These are phyloP conservation scores for Inga oerstediana DNA, from an alignment of 306 rosid genomes.

Conservation along the genomic window DNA sequence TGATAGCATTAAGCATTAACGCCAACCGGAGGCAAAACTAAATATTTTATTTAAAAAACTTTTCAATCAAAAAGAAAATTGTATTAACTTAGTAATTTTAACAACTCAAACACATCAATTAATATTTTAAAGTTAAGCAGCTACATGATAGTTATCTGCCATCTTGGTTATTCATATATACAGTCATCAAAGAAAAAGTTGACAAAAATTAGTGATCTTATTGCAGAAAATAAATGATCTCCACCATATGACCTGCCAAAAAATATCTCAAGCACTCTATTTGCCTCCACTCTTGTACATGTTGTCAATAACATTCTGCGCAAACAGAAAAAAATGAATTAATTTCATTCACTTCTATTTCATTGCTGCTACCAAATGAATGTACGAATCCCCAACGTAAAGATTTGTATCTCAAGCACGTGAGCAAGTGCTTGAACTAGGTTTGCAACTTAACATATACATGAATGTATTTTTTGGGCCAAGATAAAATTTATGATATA, in stretches of 20 bases:
- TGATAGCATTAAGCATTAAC: not conserved
- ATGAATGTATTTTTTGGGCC: not conserved
- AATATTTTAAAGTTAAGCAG: not conserved
- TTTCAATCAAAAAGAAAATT: not conserved
- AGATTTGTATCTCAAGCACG: not conserved
- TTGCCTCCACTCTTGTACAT: conserved; percentile 69
- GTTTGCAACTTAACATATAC: too few relatives aligned
- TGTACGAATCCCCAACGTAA: not conserved
- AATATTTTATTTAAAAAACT: not conserved
- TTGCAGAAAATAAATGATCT: conserved; percentile 28
- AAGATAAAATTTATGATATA: not conserved
- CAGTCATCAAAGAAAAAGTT: not conserved
- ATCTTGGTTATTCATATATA: conserved; percentile 22
- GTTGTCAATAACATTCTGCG: conserved; percentile 60
- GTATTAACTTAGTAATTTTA: not conserved
- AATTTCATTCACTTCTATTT: conserved; percentile 18
- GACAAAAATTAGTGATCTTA: conserved; percentile 1
- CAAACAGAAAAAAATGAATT: conserved; percentile 1
- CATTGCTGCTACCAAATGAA: not conserved
- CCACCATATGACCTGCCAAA: conserved; percentile 1
- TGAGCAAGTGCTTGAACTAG: too few relatives aligned
- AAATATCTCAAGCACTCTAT: conserved; percentile 38
- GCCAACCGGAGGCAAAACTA: not conserved
- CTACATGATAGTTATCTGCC: conserved; percentile 15
- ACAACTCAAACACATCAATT: not conserved